phyloP scores from a whole-genome alignment of 2,329 filamentous ascomycete species.

The Bipolaris zeicola region DNA sequence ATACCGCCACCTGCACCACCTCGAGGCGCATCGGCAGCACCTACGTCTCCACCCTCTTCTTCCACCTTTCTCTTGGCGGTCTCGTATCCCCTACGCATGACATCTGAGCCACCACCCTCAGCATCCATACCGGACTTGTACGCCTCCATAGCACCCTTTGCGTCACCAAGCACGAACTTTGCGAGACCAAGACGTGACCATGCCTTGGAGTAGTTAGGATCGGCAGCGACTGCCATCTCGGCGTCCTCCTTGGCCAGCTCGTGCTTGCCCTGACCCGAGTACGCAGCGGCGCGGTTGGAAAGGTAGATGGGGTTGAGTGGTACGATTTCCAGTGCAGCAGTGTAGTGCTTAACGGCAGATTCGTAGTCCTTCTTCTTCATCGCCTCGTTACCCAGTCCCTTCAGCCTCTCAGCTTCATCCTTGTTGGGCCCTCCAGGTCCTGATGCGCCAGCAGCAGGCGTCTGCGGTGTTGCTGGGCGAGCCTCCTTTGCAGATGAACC shows the following conservation, averaged over 20 bases:
- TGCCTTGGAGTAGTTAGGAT: constrained; percentile 94
- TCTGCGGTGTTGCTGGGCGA: constrained; percentile 49
- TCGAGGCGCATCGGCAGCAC: constrained; percentile 48
- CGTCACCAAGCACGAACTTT: constrained; percentile 87
- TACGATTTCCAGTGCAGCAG: constrained; percentile 78
- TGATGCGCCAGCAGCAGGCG: constrained; percentile 37
- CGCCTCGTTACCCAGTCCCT: constrained; percentile 88
- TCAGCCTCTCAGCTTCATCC: constrained; percentile 84
- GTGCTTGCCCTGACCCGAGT: constrained; percentile 84
- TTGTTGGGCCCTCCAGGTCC: constrained; percentile 61
- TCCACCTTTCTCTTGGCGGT: constrained; percentile 88
- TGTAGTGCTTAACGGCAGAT: constrained; percentile 83
- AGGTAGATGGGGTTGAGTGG: constrained; percentile 95
- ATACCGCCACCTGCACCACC: constrained; percentile 72
- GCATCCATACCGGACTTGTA: constrained; percentile 92
- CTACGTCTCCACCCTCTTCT: constrained; percentile 69
- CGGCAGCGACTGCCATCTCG: constrained; percentile 83
- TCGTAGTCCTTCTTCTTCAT: constrained; percentile 94
- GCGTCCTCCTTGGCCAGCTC: constrained; percentile 83
- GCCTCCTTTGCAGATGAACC: constrained; percentile 49
- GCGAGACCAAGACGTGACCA: constrained; percentile 94
- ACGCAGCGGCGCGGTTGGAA: constrained; percentile 93
- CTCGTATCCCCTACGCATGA: constrained; percentile 97
- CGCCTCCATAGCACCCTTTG: constrained; percentile 90
- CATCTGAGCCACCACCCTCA: constrained; percentile 92